Percentiles rank a stretch among this genome's conserved stretches.
phyloP scores from a whole-genome alignment of 1,284 basidiomycete species.

The Anthracocystis setariae region DNA sequence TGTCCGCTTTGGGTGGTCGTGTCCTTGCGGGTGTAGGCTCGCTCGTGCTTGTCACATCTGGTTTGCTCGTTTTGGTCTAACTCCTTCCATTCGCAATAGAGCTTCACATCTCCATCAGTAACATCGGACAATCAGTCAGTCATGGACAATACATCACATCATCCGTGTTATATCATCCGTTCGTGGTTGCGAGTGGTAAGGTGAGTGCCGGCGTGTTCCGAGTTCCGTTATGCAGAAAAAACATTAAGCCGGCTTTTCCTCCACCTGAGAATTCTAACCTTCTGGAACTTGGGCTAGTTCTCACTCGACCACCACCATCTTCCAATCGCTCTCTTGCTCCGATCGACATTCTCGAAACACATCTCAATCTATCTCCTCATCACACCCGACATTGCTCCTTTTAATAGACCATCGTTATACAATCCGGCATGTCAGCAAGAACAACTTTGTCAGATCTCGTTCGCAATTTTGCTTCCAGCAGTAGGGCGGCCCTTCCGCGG shows the following conservation, averaged over 20 bases:
- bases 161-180: not conserved
- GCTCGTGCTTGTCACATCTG: conserved; percentile 7
- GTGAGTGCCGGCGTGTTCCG: not conserved
- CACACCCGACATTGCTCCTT: not conserved
- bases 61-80: conserved; percentile 5
- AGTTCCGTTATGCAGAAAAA: not conserved
- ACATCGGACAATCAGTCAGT: not conserved
- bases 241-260: not conserved
- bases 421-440: conserved; percentile 15
- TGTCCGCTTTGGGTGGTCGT: not conserved
- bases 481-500: conserved; percentile 7
- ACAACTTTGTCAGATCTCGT: conserved; percentile 1
- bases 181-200: not conserved
- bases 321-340: not conserved
- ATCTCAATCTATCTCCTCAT: too few species aligned
- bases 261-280: not conserved
- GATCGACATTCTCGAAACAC: not conserved
- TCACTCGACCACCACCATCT: not conserved
- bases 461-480: conserved; percentile 28
- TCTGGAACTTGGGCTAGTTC: not conserved
- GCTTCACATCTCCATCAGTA: not conserved
- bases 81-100: not conserved
- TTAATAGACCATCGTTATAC: not conserved
- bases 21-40: not conserved
- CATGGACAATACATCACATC: not conserved